Evolutionary conservation across 2,329 filamentous ascomycete genomes (phyloP), one percentile per base, ranked within the genome.

Genomic region (Ophiostoma quercus): DNA sequence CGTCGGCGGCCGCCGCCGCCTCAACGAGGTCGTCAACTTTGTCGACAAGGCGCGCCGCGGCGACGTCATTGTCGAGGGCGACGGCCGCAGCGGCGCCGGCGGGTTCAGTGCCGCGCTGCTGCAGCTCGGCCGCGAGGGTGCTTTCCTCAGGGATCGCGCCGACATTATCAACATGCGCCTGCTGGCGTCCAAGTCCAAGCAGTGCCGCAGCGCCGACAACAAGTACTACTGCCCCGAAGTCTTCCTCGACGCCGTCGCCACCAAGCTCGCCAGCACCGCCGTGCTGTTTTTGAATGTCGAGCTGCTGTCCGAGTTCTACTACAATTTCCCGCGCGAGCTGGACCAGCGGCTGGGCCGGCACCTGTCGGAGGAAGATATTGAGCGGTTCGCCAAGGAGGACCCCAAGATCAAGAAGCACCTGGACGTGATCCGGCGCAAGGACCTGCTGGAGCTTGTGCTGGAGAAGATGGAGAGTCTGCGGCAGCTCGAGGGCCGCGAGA

Each of bases 241-340:
- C 19, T 99, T 99, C 82, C 87, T 99, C n/a, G 94, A 99, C 76
- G 93, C 96, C 2, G 95, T 97, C 1, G 94, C 95, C 1, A 92
- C 94, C 74, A 98, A 98, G 80, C 86, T 99, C 67, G 96, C 94
- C 2, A 90, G 92, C 1, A 99, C 95, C 0, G 94, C 95, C 1
- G 95, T 99, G 9, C 87, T 99, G 0, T 99, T 99, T 84, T 86
- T 99, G 39, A 97, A 99, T 76, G 95, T 98, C 12, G 96, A 99
- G 81, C 85, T 99, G 25, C 86, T 99, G 22, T 94, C 92, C 1
- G 96, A 99, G 77, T 99, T 98, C 78, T 97, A 97, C 82, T 97
- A 97, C 81, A 93, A 95, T 77, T 99, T 99, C 79, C 95, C 95
- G 0, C 87, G 95, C 54, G 93, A 97, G 77, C 86, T 99, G 14